A percentile compares a stretch with the other conserved stretches of the same genome.
phyloP scores from a whole-genome alignment of 768 basidiomycete species.

The Kwoniella europaea region DNA sequence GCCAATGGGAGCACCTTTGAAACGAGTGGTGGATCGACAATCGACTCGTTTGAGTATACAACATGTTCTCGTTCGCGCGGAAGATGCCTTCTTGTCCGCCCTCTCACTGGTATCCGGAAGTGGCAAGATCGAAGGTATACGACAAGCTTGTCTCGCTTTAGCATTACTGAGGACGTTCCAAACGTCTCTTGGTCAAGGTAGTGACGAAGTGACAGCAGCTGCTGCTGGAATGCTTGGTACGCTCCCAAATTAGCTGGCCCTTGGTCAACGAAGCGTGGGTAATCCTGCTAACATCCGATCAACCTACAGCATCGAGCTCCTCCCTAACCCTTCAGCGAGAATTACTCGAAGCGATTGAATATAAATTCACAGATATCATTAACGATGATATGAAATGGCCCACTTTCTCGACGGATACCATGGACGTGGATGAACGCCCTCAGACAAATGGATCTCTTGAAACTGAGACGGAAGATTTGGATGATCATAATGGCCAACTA shows the following conservation, averaged over 20 bases:
- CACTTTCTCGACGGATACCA: conserved; percentile 46
- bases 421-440: conserved; percentile 37
- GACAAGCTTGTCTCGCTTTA: conserved; percentile 74
- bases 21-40: conserved; percentile 34
- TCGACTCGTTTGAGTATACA: conserved; percentile 60
- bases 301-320: conserved; percentile 68
- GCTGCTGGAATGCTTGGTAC: conserved; percentile 68
- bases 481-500: conserved; percentile 24
- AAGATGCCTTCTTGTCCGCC: conserved; percentile 71
- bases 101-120: conserved; percentile 65
- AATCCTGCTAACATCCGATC: conserved; percentile 8
- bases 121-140: conserved; percentile 72
- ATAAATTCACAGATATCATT: conserved; percentile 66
- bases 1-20: conserved; percentile 67
- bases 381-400: conserved; percentile 81
- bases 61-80: conserved; percentile 70
- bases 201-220: conserved; percentile 63
- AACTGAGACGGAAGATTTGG: conserved; percentile 7
- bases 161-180: conserved; percentile 76
- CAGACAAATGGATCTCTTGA: not conserved
- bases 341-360: conserved; percentile 76
- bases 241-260: conserved; percentile 47
- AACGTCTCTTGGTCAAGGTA: conserved; percentile 74
- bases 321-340: conserved; percentile 83
- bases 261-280: conserved; percentile 1